Evolutionary conservation across 176 grass and related monocot species (phyloP), one percentile per base, ranked within the genome.

Genomic region (Oryza glumipatula): DNA sequence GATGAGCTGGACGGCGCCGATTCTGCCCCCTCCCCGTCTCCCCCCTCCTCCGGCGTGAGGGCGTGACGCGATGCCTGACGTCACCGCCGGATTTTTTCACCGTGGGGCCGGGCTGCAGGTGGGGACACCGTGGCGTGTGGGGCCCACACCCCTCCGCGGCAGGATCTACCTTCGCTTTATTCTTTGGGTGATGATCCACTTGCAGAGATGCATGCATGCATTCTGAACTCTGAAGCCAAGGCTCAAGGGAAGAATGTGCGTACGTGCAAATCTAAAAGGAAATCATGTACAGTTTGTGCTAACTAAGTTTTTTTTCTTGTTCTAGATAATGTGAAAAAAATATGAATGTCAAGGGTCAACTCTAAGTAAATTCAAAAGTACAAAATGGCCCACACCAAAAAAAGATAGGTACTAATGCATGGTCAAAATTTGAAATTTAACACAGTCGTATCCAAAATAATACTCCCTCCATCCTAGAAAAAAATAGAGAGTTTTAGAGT

Each of bases 1-100:
- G 85, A 82, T 90, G 89, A 86, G 80, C 90, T 88, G 82, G 85
- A 73, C 87, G 32, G 12, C 73, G 69, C 85, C 85, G 82, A 43
- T 85, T 82, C 84, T 81, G 32, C 78, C 77, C 41, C 54, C 19
- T n/a, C 19, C 5, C 56, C 56, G 4, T 21, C 56, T 3, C 6
- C 21, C 15, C 19, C 47, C 56, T 7, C 28, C 43, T 44, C 43
- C 5, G 4, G 41, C 58, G n/a, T 78, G 86, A 85, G 3, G 4
- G 41, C 58, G n/a, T 78, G 86, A 85, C 66, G 81, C 51, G 72
- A 15, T 22, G 8, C 21, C n/a, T 86, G 88, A 69, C 84, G 75
- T 90, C 84, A 90, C 24, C 35, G 7, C 2, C 21, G 56, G 14
- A 13, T 0, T 84, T 87, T 87, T 88, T 84, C 81, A 76, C 65